A percentile compares a stretch with the other conserved stretches of the same genome.
phyloP scores from a whole-genome alignment of 768 basidiomycete species.

The Galerina sulciceps region DNA sequence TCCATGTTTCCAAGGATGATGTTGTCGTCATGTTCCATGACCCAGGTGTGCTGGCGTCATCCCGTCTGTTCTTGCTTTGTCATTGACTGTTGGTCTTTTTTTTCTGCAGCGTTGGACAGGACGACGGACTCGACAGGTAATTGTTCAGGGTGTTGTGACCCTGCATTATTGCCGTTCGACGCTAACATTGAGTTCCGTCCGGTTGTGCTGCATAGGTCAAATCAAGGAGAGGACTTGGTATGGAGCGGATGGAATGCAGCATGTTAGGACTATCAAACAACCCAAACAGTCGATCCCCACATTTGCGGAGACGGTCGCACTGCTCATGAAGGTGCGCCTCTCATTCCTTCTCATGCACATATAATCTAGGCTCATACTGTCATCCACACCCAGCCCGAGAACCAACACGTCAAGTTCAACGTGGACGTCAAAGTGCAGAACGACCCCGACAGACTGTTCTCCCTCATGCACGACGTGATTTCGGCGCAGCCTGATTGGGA shows the following conservation, averaged over 20 bases:
- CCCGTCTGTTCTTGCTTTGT: slow-evolving; percentile 12
- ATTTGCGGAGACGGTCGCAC: slow-evolving; percentile 79
- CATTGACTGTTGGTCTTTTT: slow-evolving; percentile 16
- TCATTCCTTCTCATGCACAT: not conserved
- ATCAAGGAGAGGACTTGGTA: slow-evolving; percentile 77
- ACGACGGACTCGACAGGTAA: slow-evolving; percentile 82
- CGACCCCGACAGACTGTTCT: slow-evolving; percentile 84
- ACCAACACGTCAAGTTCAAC: slow-evolving; percentile 77
- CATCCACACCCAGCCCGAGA: slow-evolving; percentile 57
- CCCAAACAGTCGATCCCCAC: slow-evolving; percentile 91
- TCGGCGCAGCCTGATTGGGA: slow-evolving; percentile 72
- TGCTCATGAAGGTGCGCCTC: slow-evolving; percentile 71
- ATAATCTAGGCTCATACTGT: not conserved
- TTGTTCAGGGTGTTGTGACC: not conserved
- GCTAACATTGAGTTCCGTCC: slow-evolving; percentile 19
- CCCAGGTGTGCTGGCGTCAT: slow-evolving; percentile 53
- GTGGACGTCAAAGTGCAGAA: slow-evolving; percentile 96
- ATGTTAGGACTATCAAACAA: slow-evolving; percentile 77
- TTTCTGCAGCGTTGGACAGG: slow-evolving; percentile 60
- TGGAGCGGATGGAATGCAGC: slow-evolving; percentile 72
- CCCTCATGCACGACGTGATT: slow-evolving; percentile 74
- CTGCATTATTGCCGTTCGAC: not conserved
- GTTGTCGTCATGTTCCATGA: slow-evolving; percentile 97
- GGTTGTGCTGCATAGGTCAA: slow-evolving; percentile 43
- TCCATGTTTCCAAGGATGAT: slow-evolving; percentile 89